Evolutionary conservation across 345 rosid genomes (phyloP), one percentile per base, ranked within the genome.

Genomic region (Fremontodendron californicum): DNA sequence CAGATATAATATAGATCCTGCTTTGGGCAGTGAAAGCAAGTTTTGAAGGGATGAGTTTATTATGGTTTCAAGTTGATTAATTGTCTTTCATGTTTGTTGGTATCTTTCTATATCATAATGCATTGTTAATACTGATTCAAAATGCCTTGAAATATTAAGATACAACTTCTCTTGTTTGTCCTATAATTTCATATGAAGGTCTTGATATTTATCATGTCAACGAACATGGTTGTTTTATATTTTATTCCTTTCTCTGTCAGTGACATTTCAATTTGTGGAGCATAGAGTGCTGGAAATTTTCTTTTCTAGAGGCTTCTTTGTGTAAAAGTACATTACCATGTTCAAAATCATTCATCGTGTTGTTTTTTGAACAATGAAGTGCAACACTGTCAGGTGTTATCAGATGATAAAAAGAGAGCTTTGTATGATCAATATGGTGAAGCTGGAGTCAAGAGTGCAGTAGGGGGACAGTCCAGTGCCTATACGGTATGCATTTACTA

Each of bases 351-450:
- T 77, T 80, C 72, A 58, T 84, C 70, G 67, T 70, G 60, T 75
- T 79, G 55, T 77, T 77, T 79, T 84, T 83, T 84, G 85, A 83
- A 82, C 85, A 87, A 89, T 87, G 85, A 81, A 82, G 83, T 87
- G 42, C 76, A 72, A 80, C 74, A 81, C 77, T 88, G 86, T 89
- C 97, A 93, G 99, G 99, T 96, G 82, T 90, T 93, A 86, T 96
- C 98, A 77, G 99, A 96, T 76, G 94, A 93, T 76, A 85, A 93
- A 82, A 93, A 93, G 88, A 90, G 99, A 85, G 90, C 98, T 80
- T 81, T 93, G 75, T 96, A 96, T 73, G 99, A 96, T 85, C 97
- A 85, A 83, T 93, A 88, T 82, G 99, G 99, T 73, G 99, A 93
- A 90, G 99, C 97, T 67, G 99, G 98, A 74, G 93, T 96, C 67